Conservation (phyloP, 2,329 filamentous ascomycete genomes). For the Metarhizium rileyi region DNA sequence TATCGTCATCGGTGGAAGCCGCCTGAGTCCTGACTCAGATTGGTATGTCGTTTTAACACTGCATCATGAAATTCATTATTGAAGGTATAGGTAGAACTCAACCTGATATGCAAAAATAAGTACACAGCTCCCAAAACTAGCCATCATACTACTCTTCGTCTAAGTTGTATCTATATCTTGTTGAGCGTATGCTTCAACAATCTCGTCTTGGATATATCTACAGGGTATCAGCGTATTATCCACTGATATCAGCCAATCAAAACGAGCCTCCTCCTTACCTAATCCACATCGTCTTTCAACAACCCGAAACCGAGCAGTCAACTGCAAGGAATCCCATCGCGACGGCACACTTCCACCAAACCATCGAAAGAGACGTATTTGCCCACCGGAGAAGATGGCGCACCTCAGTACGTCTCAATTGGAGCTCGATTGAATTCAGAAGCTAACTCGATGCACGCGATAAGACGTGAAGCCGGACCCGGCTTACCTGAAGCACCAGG, state of each 20-base stretch:
- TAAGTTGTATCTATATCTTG: too few species aligned
- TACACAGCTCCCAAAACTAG: too few species aligned
- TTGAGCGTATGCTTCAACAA: too few species aligned
- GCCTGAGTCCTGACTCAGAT: too few species aligned
- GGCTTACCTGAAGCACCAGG: slow-evolving; percentile 30
- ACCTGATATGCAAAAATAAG: too few species aligned
- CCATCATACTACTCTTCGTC: too few species aligned
- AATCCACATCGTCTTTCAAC: slow-evolving; percentile 9
- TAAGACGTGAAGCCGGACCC: slow-evolving; percentile 33
- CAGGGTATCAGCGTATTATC: not conserved
- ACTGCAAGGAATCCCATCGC: slow-evolving; percentile 12
- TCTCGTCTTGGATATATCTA: not conserved
- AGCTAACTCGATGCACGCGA: slow-evolving; percentile 16
- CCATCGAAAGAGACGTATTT: slow-evolving; percentile 15
- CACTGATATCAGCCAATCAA: not conserved
- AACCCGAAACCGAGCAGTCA: not conserved
- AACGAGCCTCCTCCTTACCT: slow-evolving; percentile 8
- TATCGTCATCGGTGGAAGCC: too few species aligned
- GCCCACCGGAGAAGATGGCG: slow-evolving; percentile 24
- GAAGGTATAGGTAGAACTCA: too few species aligned
- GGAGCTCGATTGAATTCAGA: not conserved
- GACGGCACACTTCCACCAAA: slow-evolving; percentile 9
- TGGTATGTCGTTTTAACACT: too few species aligned
- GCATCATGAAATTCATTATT: too few species aligned
- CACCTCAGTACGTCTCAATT: slow-evolving; percentile 24